Evolutionary conservation across 2,329 filamentous ascomycete genomes (phyloP).

Genomic region (Akanthomyces muscarius): DNA sequence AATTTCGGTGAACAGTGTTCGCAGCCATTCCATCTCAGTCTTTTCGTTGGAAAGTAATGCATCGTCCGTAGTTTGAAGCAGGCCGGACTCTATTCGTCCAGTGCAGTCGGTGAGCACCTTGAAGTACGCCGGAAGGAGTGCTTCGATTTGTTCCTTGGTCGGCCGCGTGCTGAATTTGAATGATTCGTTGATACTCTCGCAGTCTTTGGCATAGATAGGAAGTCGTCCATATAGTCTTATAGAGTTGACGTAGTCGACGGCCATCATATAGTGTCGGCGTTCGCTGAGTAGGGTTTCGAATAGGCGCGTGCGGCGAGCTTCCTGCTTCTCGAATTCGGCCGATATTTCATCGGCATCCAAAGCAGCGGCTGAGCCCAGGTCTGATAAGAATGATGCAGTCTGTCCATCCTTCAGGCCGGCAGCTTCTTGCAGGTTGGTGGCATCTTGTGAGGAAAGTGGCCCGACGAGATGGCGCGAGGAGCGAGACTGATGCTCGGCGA

Average conservation of each 20-base stretch:
- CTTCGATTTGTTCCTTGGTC: slow-evolving; percentile 38
- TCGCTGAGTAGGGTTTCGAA: slow-evolving; percentile 69
- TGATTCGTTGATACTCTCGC: slow-evolving; percentile 27
- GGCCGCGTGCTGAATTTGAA: slow-evolving; percentile 28
- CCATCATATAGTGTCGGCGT: slow-evolving; percentile 63
- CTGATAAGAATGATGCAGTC: slow-evolving; percentile 52
- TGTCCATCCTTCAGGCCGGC: slow-evolving; percentile 61
- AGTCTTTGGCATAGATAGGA: slow-evolving; percentile 30
- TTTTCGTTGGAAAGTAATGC: slow-evolving; percentile 47
- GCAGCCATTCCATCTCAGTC: slow-evolving; percentile 55
- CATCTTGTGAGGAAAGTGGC: slow-evolving; percentile 73
- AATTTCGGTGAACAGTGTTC: slow-evolving; percentile 63
- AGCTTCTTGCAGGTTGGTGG: slow-evolving; percentile 70
- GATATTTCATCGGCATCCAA: slow-evolving; percentile 53
- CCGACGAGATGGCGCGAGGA: slow-evolving; percentile 67
- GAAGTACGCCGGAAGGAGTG: slow-evolving; percentile 46
- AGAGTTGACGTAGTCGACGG: slow-evolving; percentile 53
- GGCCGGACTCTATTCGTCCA: slow-evolving; percentile 42
- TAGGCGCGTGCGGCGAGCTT: slow-evolving; percentile 62
- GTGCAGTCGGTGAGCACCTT: slow-evolving; percentile 46
- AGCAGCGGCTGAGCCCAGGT: slow-evolving; percentile 44
- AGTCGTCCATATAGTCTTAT: slow-evolving; percentile 41
- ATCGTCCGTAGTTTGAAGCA: slow-evolving; percentile 51
- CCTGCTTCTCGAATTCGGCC: slow-evolving; percentile 57
- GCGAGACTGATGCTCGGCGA: slow-evolving; percentile 80